Base-by-base conservation (phyloP, 768 basidiomycete genomes). In the Cyclocybe aegerita region DNA sequence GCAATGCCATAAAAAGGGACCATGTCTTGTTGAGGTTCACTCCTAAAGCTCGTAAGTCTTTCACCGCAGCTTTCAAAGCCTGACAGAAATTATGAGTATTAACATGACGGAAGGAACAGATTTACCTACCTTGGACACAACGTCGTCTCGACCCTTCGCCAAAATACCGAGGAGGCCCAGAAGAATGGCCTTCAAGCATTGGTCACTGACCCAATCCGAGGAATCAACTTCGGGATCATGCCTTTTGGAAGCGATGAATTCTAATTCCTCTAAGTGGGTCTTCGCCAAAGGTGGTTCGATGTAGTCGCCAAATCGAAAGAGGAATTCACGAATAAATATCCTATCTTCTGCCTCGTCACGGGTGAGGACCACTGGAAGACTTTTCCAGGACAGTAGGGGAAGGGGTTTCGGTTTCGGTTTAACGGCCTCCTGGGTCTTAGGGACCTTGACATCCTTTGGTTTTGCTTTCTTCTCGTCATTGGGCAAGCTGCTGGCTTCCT, bases 251-350 rank as follows among this genome's bases (percentile, higher is more conserved):
- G 60, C 71, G 42, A 85, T 71, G 45, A 75, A 73, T 29, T 88
- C 88, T 7, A 92, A 67, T 51, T 90, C 86, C 40, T 85, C 81
- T 4, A 86, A 62, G 48, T 83, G 77, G 2, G 65, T 52, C 53
- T 76, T 73, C 42, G 80, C 62, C 37, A 69, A 59, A 10, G 58
- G 43, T 9, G 72, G 72, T 23, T 81, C 79, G 56, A 85, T 64
- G 11, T 80, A 48, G 29, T 72, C 69, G 1, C 73, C 70, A 55
- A 91, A 91, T 32, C 90, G 77, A 41, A 87, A 61, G 9, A 80
- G 61, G 62, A 90, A 93, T 65, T 92, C 90, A 49, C 90, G 82
- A 38, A 91, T 84, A 56, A 81, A 71, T 41, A 91, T 78, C 8
- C 89, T 82, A 23, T 77, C 73, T 54, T 86, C 76, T 1, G 77